These are phyloP conservation scores for Trichosporon faecale DNA, from an alignment of 1,284 basidiomycete species.

Conservation along the genomic window DNA sequence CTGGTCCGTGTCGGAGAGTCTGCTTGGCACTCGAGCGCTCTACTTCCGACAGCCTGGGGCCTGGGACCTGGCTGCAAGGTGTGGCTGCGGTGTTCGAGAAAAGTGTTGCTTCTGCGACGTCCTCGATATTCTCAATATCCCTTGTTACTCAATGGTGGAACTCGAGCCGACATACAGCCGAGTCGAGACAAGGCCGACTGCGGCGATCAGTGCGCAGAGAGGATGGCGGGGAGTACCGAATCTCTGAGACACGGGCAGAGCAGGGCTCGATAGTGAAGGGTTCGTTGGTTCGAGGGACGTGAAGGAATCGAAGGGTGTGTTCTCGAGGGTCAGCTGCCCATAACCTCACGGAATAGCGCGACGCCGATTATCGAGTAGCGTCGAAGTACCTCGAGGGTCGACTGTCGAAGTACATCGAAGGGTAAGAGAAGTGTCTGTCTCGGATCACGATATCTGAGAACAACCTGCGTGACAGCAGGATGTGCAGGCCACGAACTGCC, in stretches of 20 bases:
- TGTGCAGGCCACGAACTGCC: not conserved
- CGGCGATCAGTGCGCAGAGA: not conserved
- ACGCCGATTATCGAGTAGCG: no score
- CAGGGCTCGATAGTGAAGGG: not conserved
- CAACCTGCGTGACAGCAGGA: no score
- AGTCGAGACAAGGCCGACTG: not conserved
- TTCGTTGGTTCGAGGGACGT: not conserved
- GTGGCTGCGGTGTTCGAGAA: no score
- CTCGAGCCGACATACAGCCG: not conserved
- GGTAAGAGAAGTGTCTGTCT: not conserved
- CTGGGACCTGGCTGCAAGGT: not conserved
- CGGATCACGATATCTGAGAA: not conserved
- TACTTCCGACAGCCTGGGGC: no score
- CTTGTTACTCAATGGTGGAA: not conserved
- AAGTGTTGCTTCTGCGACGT: not conserved
- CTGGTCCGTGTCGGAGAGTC: not conserved
- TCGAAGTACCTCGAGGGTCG: no score
- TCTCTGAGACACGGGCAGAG: not conserved
- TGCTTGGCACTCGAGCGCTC: not conserved
- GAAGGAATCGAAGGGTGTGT: not conserved
- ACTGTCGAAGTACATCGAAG: no score
- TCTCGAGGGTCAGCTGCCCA: not conserved
- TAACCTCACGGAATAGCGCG: no score
- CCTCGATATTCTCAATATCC: no score
- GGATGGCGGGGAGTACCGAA: not conserved